Conservation (phyloP, 169 alveolate species). For the Plasmodium berghei region DNA sequence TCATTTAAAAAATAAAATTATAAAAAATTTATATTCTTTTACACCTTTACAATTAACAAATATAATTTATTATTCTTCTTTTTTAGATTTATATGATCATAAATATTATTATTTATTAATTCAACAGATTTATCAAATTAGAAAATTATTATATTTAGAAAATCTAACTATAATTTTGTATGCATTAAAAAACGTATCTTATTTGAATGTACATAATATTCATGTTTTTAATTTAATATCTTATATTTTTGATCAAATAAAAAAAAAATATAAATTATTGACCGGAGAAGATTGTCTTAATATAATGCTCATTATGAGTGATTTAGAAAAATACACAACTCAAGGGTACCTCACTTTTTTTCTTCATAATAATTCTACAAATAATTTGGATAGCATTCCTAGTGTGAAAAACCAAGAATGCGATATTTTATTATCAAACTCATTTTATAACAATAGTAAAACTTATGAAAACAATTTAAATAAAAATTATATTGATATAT, state of each 20-base stretch:
- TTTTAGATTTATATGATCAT: constrained; percentile 69
- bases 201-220: constrained; percentile 42
- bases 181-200: constrained; percentile 59
- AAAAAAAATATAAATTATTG: constrained; percentile 38
- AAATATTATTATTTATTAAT: constrained; percentile 57
- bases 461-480: neutral
- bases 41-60: constrained; percentile 70
- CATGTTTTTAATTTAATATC: constrained; percentile 41
- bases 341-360: constrained; percentile 27
- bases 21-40: constrained; percentile 67
- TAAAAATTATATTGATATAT: constrained; percentile 27
- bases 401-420: neutral
- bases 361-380: neutral
- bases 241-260: constrained; percentile 38
- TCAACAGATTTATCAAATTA: constrained; percentile 57
- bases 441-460: neutral
- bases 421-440: neutral
- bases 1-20: constrained; percentile 64
- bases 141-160: constrained; percentile 47
- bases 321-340: constrained; percentile 19
- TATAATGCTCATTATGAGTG: constrained; percentile 54
- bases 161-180: constrained; percentile 51
- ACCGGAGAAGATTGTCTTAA: constrained; percentile 69
- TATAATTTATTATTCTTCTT: constrained; percentile 66
- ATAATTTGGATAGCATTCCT: no score